Evolutionary conservation across 176 grass and related monocot genomes (phyloP).

Genomic region (Oryza meridionalis): DNA sequence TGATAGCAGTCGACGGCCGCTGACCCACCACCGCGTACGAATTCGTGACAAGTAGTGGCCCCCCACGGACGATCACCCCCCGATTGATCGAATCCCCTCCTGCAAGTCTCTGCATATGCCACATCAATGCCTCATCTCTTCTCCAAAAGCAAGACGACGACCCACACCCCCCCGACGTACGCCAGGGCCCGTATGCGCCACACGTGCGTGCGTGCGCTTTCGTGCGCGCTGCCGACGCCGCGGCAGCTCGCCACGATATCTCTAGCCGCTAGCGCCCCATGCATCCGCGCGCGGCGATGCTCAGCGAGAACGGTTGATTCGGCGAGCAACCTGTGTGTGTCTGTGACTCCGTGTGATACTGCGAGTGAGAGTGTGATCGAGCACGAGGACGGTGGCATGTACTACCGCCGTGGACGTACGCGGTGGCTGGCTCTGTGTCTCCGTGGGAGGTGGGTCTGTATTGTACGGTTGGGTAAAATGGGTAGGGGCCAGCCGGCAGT

Average conservation of each 20-base stretch:
- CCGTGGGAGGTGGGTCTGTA: not conserved
- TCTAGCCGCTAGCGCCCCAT: not conserved
- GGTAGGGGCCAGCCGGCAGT: not conserved
- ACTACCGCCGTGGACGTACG: not conserved
- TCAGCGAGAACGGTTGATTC: not conserved
- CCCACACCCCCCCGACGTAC: not conserved
- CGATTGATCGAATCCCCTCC: not conserved
- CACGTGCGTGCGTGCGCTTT: slow-evolving; percentile 2
- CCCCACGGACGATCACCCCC: not conserved
- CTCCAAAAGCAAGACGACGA: slow-evolving; percentile 1
- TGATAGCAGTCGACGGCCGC: not conserved
- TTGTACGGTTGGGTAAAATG: not conserved
- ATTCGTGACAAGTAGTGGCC: not conserved
- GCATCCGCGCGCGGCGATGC: too few species aligned
- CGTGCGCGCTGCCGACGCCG: not conserved
- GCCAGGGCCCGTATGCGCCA: not conserved
- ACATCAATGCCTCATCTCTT: not conserved
- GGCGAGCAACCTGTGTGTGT: not conserved
- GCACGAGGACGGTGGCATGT: too few species aligned
- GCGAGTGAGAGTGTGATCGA: too few species aligned
- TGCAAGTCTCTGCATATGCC: not conserved
- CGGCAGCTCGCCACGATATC: not conserved
- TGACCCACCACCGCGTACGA: not conserved
- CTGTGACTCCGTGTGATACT: too few species aligned
- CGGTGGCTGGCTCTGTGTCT: not conserved